A percentile compares a stretch with the other conserved stretches of the same genome.
These are phyloP conservation scores for Calonectria henricotiae DNA, from an alignment of 2,329 filamentous ascomycete species.

Conservation along the genomic window DNA sequence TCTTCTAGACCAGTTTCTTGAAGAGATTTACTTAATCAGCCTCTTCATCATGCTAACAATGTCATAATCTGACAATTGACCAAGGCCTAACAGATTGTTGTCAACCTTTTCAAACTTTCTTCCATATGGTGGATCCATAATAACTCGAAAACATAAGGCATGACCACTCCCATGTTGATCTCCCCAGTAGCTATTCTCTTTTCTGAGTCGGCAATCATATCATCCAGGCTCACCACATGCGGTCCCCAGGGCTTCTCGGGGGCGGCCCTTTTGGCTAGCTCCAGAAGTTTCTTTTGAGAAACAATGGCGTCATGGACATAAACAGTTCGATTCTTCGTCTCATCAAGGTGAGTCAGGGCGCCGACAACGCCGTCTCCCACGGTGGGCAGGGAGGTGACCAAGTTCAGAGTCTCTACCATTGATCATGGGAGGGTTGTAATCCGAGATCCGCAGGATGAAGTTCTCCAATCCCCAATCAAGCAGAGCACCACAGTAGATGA, in stretches of 20 bases:
- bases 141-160: slow-evolving; percentile 53
- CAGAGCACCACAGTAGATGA: slow-evolving; percentile 54
- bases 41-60: slow-evolving; percentile 55
- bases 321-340: slow-evolving; percentile 69
- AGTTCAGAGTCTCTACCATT: slow-evolving; percentile 68
- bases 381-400: slow-evolving; percentile 65
- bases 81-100: slow-evolving; percentile 64
- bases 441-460: slow-evolving; percentile 63
- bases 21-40: slow-evolving; percentile 23
- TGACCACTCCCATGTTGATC: slow-evolving; percentile 52
- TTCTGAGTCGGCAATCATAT: slow-evolving; percentile 48
- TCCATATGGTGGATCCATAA: slow-evolving; percentile 56
- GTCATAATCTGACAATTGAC: slow-evolving; percentile 60
- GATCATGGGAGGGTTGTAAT: slow-evolving; percentile 61
- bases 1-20: too few relatives aligned
- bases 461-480: slow-evolving; percentile 57
- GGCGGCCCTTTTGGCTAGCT: slow-evolving; percentile 65
- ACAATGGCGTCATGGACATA: slow-evolving; percentile 63
- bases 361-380: slow-evolving; percentile 67
- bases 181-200: slow-evolving; percentile 54
- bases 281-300: slow-evolving; percentile 64
- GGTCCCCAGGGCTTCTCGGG: slow-evolving; percentile 66
- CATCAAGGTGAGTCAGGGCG: slow-evolving; percentile 65
- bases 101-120: slow-evolving; percentile 58
- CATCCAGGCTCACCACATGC: slow-evolving; percentile 53